Evolutionary conservation across 257 asterid genomes (phyloP).

Genomic region (Salvia miltiorrhiza): DNA sequence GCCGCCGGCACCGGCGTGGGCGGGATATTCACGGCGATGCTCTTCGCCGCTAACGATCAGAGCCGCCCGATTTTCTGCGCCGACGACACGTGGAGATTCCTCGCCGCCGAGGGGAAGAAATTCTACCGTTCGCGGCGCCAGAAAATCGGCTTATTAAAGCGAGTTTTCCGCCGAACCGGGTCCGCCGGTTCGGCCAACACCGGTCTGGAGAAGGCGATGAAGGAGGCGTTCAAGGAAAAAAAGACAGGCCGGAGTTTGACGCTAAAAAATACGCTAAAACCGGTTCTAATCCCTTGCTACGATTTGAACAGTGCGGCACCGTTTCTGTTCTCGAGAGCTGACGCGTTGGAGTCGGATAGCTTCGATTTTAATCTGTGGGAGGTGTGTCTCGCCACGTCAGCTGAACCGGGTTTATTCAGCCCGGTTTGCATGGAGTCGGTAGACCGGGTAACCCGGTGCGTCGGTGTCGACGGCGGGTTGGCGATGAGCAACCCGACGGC

Average conservation of each 20-base stretch:
- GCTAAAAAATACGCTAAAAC: conserved; percentile 73
- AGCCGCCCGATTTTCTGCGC: conserved; percentile 67
- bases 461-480: conserved; percentile 82
- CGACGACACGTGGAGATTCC: conserved; percentile 81
- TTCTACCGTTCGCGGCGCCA: conserved; percentile 37
- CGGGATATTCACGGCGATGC: conserved; percentile 88
- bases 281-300: conserved; percentile 89
- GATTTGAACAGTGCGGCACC: conserved; percentile 84
- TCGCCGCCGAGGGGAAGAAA: conserved; percentile 58
- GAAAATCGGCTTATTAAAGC: conserved; percentile 34
- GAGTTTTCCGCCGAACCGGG: conserved; percentile 40
- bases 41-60: conserved; percentile 64
- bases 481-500: conserved; percentile 93
- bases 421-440: conserved; percentile 78
- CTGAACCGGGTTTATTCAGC: conserved; percentile 72
- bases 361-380: conserved; percentile 97
- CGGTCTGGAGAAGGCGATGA: conserved; percentile 74
- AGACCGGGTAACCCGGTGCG: conserved; percentile 70
- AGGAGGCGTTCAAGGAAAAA: conserved; percentile 55
- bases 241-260: conserved; percentile 63
- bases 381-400: conserved; percentile 87
- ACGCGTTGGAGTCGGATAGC: conserved; percentile 87
- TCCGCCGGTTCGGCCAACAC: conserved; percentile 17
- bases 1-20: conserved; percentile 95
- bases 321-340: conserved; percentile 89